Percentiles rank a stretch among this genome's conserved stretches.
phyloP scores from a whole-genome alignment of 176 grass and related monocot species.

The Otatea glauca region DNA sequence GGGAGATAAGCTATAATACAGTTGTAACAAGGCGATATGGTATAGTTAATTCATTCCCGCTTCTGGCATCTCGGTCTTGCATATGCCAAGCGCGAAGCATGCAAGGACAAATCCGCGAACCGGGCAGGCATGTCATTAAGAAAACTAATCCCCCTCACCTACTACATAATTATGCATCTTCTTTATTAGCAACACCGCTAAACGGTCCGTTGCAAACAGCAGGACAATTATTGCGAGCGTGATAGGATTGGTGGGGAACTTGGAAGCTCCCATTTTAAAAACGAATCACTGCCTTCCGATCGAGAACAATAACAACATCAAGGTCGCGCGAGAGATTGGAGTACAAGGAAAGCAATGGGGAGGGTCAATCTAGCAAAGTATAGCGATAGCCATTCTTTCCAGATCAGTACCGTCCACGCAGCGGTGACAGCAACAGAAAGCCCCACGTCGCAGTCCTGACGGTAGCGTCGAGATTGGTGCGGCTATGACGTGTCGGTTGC shows the following conservation, averaged over 20 bases:
- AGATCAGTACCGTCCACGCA: constrained; percentile 46
- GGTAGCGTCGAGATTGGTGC: constrained; percentile 32
- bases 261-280: neutral
- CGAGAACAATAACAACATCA: neutral
- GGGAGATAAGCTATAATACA: constrained; percentile 54
- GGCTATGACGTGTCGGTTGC: constrained; percentile 29
- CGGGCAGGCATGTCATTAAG: constrained; percentile 48
- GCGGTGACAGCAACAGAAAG: constrained; percentile 32
- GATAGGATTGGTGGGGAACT: constrained; percentile 48
- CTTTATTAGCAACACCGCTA: neutral
- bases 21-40: constrained; percentile 26
- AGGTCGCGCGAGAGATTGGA: constrained; percentile 16
- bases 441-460: neutral
- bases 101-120: constrained; percentile 2
- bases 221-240: constrained; percentile 41
- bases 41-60: constrained; percentile 22
- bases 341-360: constrained; percentile 59
- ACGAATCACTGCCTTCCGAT: too few species aligned
- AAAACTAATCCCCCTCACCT: constrained; percentile 52
- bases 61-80: constrained; percentile 8
- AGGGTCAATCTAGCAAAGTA: neutral
- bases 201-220: neutral
- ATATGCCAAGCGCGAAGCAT: constrained; percentile 36
- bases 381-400: neutral
- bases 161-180: constrained; percentile 23